Percentiles rank a stretch among this genome's conserved stretches.
These are phyloP conservation scores for Arctostaphylos glauca DNA, from an alignment of 148 eudicot genomes.

Conservation along the genomic window DNA sequence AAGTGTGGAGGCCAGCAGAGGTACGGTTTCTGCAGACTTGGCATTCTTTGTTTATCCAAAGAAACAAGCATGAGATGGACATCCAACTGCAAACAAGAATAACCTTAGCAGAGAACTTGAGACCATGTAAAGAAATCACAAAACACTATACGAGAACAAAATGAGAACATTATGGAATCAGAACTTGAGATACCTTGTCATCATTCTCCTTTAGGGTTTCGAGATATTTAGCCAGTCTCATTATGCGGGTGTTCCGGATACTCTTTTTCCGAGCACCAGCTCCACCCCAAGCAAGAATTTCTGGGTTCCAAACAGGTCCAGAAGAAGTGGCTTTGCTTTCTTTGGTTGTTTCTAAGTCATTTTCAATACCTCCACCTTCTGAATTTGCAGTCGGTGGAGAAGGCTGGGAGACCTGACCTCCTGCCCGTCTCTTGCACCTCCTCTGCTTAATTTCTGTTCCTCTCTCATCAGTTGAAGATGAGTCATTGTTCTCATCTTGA, in stretches of 20 bases:
- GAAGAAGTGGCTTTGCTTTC: slow-evolving; percentile 25
- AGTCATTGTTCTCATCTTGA: slow-evolving; percentile 28
- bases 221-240: slow-evolving; percentile 42
- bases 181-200: slow-evolving; percentile 32
- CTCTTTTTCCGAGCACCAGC: slow-evolving; percentile 43
- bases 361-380: slow-evolving; percentile 31
- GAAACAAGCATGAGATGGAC: slow-evolving; percentile 27
- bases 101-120: background rate
- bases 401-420: slow-evolving; percentile 26
- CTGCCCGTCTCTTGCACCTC: slow-evolving; percentile 32
- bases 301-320: slow-evolving; percentile 30
- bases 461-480: slow-evolving; percentile 35
- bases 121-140: background rate
- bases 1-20: slow-evolving; percentile 19
- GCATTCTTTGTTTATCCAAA: slow-evolving; percentile 21
- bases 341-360: slow-evolving; percentile 31
- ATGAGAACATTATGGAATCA: background rate
- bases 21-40: slow-evolving; percentile 22
- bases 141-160: background rate
- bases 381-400: slow-evolving; percentile 35
- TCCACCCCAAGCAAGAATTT: slow-evolving; percentile 55
- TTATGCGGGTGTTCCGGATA: slow-evolving; percentile 34
- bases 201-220: slow-evolving; percentile 42
- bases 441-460: slow-evolving; percentile 31
- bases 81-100: slow-evolving; percentile 25